Evolutionary conservation across 176 grass and related monocot genomes (phyloP).

Genomic region (Alloteropsis semialata): DNA sequence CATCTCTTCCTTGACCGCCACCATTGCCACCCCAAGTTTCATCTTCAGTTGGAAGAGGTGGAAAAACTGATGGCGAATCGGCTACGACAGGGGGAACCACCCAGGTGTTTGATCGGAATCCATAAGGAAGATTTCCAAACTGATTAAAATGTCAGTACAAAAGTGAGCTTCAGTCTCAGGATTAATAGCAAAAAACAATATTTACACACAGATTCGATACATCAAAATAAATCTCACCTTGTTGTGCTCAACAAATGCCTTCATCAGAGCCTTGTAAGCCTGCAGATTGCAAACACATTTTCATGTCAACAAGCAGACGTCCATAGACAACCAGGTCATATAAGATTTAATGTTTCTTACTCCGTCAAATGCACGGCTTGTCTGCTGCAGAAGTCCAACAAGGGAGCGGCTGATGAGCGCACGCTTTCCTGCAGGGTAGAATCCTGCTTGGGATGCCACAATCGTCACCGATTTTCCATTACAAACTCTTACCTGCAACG

Average conservation of each 20-base stretch:
- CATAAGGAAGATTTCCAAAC: conserved; percentile 99
- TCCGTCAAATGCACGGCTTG: conserved; percentile 80
- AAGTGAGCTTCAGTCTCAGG: conserved; percentile 6
- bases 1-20: conserved; percentile 85
- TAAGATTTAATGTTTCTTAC: conserved; percentile 35
- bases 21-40: conserved; percentile 87
- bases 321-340: not conserved
- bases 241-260: conserved; percentile 95
- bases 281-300: conserved; percentile 30
- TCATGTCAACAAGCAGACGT: conserved; percentile 18
- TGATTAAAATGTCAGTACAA: conserved; percentile 27
- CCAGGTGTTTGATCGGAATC: conserved; percentile 99
- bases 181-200: not conserved
- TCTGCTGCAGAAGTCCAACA: conserved; percentile 76
- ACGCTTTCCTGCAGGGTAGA: conserved; percentile 78
- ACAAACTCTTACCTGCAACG: conserved; percentile 75
- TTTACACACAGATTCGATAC: not conserved
- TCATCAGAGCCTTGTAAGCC: conserved; percentile 97
- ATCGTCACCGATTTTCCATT: conserved; percentile 82
- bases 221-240: conserved; percentile 54
- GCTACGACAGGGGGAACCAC: conserved; percentile 72
- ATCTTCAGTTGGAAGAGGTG: conserved; percentile 92
- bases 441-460: conserved; percentile 68
- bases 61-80: conserved; percentile 68
- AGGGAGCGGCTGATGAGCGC: conserved; percentile 70